These are phyloP conservation scores for Fusarium protoensiforme DNA, from an alignment of 2,329 filamentous ascomycete genomes.

Conservation along the genomic window DNA sequence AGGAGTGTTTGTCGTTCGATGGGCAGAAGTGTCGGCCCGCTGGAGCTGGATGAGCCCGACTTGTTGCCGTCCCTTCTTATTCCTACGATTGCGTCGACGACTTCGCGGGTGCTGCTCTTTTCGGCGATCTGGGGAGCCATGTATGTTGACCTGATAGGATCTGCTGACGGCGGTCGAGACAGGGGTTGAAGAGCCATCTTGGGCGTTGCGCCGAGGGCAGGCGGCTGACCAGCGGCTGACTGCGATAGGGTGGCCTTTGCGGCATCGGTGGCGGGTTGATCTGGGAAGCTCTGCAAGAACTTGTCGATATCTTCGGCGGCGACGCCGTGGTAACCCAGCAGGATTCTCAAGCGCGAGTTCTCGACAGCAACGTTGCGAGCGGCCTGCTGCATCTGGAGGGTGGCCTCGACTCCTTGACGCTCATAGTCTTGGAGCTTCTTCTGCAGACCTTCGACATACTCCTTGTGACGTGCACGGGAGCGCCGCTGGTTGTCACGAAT, in stretches of 20 bases:
- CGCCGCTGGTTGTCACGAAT: constrained; percentile 65
- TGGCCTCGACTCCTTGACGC: constrained; percentile 59
- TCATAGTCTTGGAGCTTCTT: constrained; percentile 59
- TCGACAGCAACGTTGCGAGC: constrained; percentile 61
- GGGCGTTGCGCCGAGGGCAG: constrained; percentile 12
- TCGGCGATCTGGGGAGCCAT: constrained; percentile 14
- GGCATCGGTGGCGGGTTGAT: constrained; percentile 45
- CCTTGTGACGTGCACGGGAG: constrained; percentile 62
- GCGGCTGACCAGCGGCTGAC: constrained; percentile 14
- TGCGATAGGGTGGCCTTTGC: constrained; percentile 40
- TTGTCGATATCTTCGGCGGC: constrained; percentile 52
- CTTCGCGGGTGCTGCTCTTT: constrained; percentile 41
- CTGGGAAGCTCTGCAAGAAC: constrained; percentile 52
- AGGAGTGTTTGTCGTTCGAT: constrained; percentile 35
- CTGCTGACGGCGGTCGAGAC: constrained; percentile 31
- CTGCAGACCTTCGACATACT: constrained; percentile 61
- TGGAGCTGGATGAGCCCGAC: constrained; percentile 7
- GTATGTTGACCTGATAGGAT: constrained; percentile 26
- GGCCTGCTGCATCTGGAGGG: constrained; percentile 64
- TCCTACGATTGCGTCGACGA: constrained; percentile 41
- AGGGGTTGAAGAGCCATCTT: constrained; percentile 37
- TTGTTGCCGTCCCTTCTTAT: constrained; percentile 39
- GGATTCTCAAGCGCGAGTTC: constrained; percentile 57
- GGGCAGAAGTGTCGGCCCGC: constrained; percentile 15
- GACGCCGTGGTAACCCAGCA: constrained; percentile 56